Percentiles rank a stretch among this genome's conserved stretches.
phyloP scores from a whole-genome alignment of 768 basidiomycete genomes.

The Serendipita vermifera region DNA sequence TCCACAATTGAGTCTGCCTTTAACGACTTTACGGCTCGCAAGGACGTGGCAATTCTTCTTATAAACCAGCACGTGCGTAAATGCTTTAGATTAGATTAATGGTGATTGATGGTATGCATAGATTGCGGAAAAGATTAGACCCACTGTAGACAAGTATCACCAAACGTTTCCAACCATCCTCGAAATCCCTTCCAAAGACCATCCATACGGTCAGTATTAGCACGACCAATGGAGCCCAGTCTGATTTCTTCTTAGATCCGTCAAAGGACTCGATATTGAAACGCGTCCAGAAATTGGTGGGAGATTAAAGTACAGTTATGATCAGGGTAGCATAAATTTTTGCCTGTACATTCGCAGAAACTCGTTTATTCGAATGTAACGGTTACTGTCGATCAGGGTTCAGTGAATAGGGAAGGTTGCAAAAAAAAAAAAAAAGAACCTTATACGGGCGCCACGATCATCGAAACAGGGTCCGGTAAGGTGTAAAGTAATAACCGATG shows the following conservation, averaged over 20 bases:
- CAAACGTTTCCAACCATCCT: constrained; percentile 93
- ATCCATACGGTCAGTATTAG: constrained; percentile 71
- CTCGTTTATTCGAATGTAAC: no score
- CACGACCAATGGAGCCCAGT: constrained; percentile 4
- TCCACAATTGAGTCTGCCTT: constrained; percentile 85
- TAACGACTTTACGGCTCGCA: constrained; percentile 86
- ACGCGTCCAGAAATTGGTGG: constrained; percentile 91
- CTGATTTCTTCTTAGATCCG: constrained; percentile 47
- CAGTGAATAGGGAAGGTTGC: no score
- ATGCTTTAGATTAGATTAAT: constrained; percentile 6
- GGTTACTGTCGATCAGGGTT: no score
- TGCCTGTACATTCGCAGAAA: no score
- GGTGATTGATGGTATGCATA: constrained; percentile 22
- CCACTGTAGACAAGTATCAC: constrained; percentile 87
- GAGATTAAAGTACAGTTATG: no score
- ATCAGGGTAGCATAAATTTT: no score
- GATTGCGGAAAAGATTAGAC: constrained; percentile 96
- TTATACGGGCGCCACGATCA: no score
- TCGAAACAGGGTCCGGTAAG: no score
- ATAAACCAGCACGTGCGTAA: constrained; percentile 92
- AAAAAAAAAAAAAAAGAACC: no score
- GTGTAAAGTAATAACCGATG: no score
- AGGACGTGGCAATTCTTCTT: constrained; percentile 89
- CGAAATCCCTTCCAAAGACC: constrained; percentile 97
- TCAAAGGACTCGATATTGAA: constrained; percentile 92